Percentiles rank a stretch among this genome's conserved stretches.
phyloP scores from a whole-genome alignment of 2,329 filamentous ascomycete species.

The Cordyceps fumosorosea region DNA sequence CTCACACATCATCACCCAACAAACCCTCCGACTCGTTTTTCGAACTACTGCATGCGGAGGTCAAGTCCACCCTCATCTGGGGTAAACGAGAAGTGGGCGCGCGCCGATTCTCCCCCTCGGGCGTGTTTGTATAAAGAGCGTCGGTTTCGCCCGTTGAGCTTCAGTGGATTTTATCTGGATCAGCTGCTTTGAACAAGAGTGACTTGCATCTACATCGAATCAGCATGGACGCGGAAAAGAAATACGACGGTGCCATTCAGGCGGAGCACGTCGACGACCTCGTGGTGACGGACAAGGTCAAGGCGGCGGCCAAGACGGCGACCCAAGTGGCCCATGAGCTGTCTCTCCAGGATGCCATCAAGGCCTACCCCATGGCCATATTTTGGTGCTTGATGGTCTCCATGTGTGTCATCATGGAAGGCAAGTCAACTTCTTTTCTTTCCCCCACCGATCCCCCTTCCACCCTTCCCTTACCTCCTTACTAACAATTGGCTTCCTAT shows the following conservation, averaged over 20 bases:
- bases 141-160: background rate
- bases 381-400: constrained; percentile 21
- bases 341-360: constrained; percentile 13
- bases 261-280: background rate
- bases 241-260: background rate
- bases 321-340: constrained; percentile 13
- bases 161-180: background rate
- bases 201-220: background rate
- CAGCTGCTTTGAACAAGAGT: background rate
- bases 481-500: background rate
- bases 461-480: background rate
- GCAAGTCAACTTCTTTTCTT: background rate
- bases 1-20: no score
- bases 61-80: no score
- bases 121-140: no score
- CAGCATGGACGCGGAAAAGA: background rate
- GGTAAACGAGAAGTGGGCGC: no score
- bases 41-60: no score
- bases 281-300: background rate
- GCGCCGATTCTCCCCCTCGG: no score
- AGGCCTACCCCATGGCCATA: constrained; percentile 20
- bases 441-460: no score
- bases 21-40: no score
- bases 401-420: constrained; percentile 27
- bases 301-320: constrained; percentile 10